Percentiles rank a stretch among this genome's conserved stretches.
phyloP scores from a whole-genome alignment of 257 asterid species.

The Plantago major region DNA sequence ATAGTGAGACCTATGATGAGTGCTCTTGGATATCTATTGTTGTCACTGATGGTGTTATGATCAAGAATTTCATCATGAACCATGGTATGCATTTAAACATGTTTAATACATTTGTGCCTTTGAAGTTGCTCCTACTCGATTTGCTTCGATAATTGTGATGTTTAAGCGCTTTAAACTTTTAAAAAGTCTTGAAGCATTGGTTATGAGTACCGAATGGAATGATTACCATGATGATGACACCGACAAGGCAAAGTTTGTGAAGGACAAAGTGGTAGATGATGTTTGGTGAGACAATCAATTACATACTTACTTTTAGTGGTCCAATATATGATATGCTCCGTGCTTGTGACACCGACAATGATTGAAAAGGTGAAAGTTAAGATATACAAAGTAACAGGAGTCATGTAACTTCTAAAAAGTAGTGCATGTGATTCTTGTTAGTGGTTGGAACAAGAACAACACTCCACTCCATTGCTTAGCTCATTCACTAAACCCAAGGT shows the following conservation, averaged over 20 bases:
- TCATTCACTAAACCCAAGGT: not conserved
- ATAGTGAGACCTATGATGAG: not conserved
- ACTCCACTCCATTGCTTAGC: not conserved
- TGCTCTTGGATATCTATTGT: not conserved
- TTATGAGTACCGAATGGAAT: not conserved
- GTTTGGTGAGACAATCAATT: not conserved
- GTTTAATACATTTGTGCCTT: not conserved
- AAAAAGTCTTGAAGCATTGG: not conserved
- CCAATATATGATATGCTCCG: constrained; percentile 7
- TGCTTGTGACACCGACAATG: not conserved
- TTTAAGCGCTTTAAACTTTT: not conserved
- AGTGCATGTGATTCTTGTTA: not conserved
- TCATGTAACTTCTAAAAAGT: not conserved
- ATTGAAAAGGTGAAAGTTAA: not conserved
- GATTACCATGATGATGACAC: not conserved
- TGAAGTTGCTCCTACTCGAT: not conserved
- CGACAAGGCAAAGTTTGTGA: not conserved
- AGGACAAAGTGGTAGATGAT: not conserved
- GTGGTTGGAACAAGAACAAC: not conserved
- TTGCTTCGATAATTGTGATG: not conserved
- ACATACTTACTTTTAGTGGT: not conserved
- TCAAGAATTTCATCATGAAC: not conserved
- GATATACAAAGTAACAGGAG: not conserved
- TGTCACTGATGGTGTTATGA: not conserved
- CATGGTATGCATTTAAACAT: not conserved